Evolutionary conservation across 805 yeast genomes (phyloP).

Genomic region (Nematodospora valgi): DNA sequence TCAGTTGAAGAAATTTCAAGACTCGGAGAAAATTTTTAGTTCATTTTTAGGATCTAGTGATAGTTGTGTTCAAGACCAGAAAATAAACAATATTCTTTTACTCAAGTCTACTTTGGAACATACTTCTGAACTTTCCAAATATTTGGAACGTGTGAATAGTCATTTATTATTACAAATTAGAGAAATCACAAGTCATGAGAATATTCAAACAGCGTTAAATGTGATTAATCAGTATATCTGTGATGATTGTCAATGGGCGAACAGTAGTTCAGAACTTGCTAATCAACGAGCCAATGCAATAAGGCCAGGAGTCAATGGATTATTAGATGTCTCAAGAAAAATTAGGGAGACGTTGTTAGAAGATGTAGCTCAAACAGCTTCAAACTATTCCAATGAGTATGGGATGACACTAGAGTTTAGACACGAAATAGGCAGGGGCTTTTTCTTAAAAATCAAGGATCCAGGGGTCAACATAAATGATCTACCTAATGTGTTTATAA

Average conservation of each 20-base stretch:
- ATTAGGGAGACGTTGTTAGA: constrained; percentile 4
- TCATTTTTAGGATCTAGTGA: constrained; percentile 19
- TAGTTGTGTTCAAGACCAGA: constrained; percentile 26
- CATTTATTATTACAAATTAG: constrained; percentile 5
- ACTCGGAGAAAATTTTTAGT: constrained; percentile 27
- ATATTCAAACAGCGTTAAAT: neutral
- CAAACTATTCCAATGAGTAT: constrained; percentile 2
- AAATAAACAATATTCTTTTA: constrained; percentile 38
- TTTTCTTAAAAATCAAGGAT: constrained; percentile 7
- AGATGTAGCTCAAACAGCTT: constrained; percentile 3
- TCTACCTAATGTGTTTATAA: constrained; percentile 6
- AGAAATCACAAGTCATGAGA: constrained; percentile 6
- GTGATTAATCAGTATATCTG: constrained; percentile 6
- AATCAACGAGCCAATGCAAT: constrained; percentile 11
- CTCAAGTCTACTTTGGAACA: constrained; percentile 32
- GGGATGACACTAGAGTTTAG: constrained; percentile 4
- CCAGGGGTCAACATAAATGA: neutral
- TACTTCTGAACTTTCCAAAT: constrained; percentile 1
- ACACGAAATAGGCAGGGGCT: constrained; percentile 8
- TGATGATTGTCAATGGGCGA: constrained; percentile 9
- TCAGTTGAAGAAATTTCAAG: constrained; percentile 8
- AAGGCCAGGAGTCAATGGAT: constrained; percentile 9
- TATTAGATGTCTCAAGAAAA: constrained; percentile 10
- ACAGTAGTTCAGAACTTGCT: constrained; percentile 3
- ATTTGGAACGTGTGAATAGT: constrained; percentile 1